A percentile compares a stretch with the other conserved stretches of the same genome.
Conservation (phyloP, 805 yeast genomes). For the Lipomyces japonicus region DNA sequence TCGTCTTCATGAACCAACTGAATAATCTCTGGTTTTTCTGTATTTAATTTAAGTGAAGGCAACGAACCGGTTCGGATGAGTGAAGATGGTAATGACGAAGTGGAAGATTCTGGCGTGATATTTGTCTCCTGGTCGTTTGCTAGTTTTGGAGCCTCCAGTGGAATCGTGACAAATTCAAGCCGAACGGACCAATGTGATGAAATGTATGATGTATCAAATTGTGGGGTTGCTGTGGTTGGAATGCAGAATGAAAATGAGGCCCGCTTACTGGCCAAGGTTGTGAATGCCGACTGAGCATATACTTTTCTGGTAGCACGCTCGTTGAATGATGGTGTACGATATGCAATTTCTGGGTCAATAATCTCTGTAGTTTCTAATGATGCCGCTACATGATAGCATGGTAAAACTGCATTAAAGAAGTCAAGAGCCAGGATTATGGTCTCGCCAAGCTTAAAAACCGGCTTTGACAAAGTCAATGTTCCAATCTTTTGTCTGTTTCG, state of each 20-base stretch:
- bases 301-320: conserved; percentile 32
- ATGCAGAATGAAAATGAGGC: conserved; percentile 34
- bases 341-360: conserved; percentile 33
- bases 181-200: conserved; percentile 36
- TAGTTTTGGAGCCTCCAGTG: conserved; percentile 8
- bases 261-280: conserved; percentile 29
- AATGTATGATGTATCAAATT: conserved; percentile 35
- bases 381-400: conserved; percentile 42
- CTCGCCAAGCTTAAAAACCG: conserved; percentile 38
- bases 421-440: conserved; percentile 42
- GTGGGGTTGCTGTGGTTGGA: conserved; percentile 39
- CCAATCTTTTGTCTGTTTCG: conserved; percentile 44
- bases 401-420: conserved; percentile 35
- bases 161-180: conserved; percentile 35
- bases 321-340: conserved; percentile 29
- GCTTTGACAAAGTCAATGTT: conserved; percentile 40
- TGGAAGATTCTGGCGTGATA: background rate
- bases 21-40: conserved; percentile 27
- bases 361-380: conserved; percentile 40
- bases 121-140: background rate
- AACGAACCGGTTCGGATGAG: background rate
- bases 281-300: conserved; percentile 30
- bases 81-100: background rate
- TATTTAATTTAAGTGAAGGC: background rate
- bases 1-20: conserved; percentile 39